Conservation (phyloP, 805 yeast species). For the Cyberlindnera japonica region DNA sequence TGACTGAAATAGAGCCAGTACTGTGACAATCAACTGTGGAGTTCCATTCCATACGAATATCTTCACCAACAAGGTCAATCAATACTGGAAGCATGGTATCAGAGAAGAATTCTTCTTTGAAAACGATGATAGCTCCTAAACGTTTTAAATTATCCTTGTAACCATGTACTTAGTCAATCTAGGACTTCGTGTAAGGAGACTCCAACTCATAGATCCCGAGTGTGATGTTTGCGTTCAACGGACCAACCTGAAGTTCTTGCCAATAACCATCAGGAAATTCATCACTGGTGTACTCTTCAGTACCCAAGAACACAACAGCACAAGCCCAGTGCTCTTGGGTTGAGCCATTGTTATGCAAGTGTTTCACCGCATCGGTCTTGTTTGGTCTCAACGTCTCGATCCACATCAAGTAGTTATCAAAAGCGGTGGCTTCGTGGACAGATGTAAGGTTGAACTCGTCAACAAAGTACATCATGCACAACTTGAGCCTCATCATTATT, state of each 20-base stretch:
- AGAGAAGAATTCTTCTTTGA: too few relatives aligned
- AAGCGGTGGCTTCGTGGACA: conserved; percentile 19
- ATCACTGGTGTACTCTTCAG: conserved; percentile 21
- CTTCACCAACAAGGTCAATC: conserved; percentile 15
- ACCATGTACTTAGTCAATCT: conserved; percentile 20
- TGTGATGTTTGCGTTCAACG: too few relatives aligned
- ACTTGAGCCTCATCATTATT: conserved; percentile 20
- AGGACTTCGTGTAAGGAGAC: conserved; percentile 16
- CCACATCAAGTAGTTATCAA: conserved; percentile 26
- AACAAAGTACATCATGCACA: conserved; percentile 15
- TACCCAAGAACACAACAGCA: conserved; percentile 25
- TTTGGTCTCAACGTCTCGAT: conserved; percentile 26
- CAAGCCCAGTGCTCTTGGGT: conserved; percentile 24
- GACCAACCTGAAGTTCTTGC: conserved; percentile 26
- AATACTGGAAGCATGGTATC: too few relatives aligned
- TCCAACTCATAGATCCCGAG: too few relatives aligned
- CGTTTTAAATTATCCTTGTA: conserved; percentile 18
- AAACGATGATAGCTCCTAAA: too few relatives aligned
- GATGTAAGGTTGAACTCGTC: conserved; percentile 20
- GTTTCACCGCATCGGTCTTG: conserved; percentile 26
- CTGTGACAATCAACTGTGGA: conserved; percentile 23
- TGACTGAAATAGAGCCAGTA: conserved; percentile 23
- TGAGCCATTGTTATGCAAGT: conserved; percentile 21
- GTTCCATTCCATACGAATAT: conserved; percentile 23
- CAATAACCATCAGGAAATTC: conserved; percentile 27